Evolutionary conservation across 1,284 basidiomycete species (phyloP).

Genomic region (Sphaerobolus stellatus): DNA sequence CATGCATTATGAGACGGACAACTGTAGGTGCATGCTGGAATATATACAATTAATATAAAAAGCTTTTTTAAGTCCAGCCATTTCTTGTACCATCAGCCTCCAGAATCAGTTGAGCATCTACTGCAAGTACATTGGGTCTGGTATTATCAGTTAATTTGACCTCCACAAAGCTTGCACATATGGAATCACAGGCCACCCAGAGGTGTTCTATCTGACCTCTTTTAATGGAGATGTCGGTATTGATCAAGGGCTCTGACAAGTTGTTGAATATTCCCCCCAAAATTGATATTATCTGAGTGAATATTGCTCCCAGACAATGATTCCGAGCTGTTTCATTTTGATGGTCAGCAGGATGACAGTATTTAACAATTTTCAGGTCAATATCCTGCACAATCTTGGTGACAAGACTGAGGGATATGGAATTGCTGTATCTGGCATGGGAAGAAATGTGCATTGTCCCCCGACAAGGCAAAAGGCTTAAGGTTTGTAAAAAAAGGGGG

Average conservation of each 20-base stretch:
- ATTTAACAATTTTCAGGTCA: not conserved
- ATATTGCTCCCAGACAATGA: not conserved
- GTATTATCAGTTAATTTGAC: not conserved
- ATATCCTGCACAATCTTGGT: not conserved
- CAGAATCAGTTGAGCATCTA: not conserved
- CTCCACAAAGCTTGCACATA: not conserved
- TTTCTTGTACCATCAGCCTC: not conserved
- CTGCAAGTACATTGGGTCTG: not conserved
- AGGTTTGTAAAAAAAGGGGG: not conserved
- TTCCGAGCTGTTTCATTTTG: not conserved
- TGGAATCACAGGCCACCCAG: not conserved
- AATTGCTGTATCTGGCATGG: not conserved
- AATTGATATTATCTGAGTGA: not conserved
- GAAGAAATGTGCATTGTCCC: not conserved
- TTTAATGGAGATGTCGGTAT: not conserved
- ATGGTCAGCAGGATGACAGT: not conserved
- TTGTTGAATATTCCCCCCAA: too few species aligned
- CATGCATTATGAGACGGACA: too few species aligned
- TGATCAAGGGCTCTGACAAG: not conserved
- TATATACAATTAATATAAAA: not conserved
- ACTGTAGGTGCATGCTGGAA: not conserved
- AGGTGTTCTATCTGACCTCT: not conserved
- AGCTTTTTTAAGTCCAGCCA: not conserved
- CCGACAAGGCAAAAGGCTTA: not conserved
- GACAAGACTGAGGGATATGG: not conserved